Percentiles rank a stretch among this genome's conserved stretches.
phyloP scores from a whole-genome alignment of 768 basidiomycete species.

The Rhodotorula graminis region DNA sequence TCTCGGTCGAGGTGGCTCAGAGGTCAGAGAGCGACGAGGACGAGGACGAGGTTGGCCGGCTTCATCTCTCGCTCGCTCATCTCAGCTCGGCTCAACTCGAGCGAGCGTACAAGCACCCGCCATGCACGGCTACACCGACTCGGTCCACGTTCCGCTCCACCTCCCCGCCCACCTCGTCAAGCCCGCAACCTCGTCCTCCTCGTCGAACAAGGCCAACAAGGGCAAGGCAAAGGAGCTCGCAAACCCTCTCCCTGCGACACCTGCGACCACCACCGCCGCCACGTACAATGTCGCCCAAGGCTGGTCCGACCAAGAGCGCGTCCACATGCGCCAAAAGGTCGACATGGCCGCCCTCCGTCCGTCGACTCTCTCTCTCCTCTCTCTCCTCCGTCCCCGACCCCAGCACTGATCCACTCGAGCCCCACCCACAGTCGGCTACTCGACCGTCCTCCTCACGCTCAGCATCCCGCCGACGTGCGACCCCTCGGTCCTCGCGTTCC shows the following conservation, averaged over 20 bases:
- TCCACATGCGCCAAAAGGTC: slow-evolving; percentile 20
- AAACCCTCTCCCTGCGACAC: too few species aligned
- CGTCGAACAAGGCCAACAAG: neutral
- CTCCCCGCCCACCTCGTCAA: slow-evolving; percentile 6
- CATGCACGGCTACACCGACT: slow-evolving; percentile 36
- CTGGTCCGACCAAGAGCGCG: slow-evolving; percentile 24
- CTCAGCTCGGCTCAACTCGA: neutral
- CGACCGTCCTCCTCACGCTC: slow-evolving; percentile 71
- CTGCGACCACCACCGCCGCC: neutral
- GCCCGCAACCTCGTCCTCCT: neutral
- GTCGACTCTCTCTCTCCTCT: neutral
- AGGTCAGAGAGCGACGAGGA: too few species aligned
- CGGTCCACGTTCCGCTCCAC: slow-evolving; percentile 31
- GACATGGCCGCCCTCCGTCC: slow-evolving; percentile 23
- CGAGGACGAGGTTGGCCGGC: too few species aligned
- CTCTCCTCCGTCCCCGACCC: too few species aligned
- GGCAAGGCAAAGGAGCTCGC: slow-evolving; percentile 9
- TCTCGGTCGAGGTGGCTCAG: too few species aligned
- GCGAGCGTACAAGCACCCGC: neutral
- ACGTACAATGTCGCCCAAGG: slow-evolving; percentile 13
- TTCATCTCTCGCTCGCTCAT: too few species aligned
- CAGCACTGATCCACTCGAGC: neutral
- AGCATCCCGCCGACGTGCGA: slow-evolving; percentile 58
- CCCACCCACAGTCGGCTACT: slow-evolving; percentile 70
- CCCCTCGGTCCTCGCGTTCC: slow-evolving; percentile 63